Conservation (phyloP, 1,139 yeast genomes). For the Kurtzmaniella quercitrusa region DNA sequence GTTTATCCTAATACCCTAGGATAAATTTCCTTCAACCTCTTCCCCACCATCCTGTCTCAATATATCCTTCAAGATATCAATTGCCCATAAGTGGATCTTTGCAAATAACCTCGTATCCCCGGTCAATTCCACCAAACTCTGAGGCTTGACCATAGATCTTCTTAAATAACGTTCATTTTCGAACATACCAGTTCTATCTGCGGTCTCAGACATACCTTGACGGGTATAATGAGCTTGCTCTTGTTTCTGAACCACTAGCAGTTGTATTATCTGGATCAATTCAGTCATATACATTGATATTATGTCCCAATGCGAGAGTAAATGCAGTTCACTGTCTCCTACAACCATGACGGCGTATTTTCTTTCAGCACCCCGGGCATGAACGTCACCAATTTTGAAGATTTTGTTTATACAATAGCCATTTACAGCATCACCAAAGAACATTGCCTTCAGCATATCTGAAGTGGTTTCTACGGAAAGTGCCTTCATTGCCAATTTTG, state of each 20-base stretch:
- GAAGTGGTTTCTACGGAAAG: slow-evolving; percentile 71
- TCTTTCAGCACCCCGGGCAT: slow-evolving; percentile 78
- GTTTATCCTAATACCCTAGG: neutral
- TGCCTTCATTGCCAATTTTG: slow-evolving; percentile 60
- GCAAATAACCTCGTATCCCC: slow-evolving; percentile 58
- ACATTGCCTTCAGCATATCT: slow-evolving; percentile 62
- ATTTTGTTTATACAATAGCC: slow-evolving; percentile 67
- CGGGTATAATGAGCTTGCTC: slow-evolving; percentile 6
- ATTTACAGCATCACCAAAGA: slow-evolving; percentile 63
- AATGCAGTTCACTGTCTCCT: slow-evolving; percentile 50
- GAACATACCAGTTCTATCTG: slow-evolving; percentile 17
- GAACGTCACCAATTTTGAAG: slow-evolving; percentile 63
- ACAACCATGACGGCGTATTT: slow-evolving; percentile 64
- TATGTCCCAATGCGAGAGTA: slow-evolving; percentile 57
- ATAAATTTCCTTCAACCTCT: neutral
- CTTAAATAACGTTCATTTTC: slow-evolving; percentile 54
- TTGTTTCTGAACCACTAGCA: slow-evolving; percentile 29
- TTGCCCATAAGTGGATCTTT: slow-evolving; percentile 64
- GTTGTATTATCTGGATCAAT: slow-evolving; percentile 47
- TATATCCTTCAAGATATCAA: slow-evolving; percentile 38
- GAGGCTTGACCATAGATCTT: slow-evolving; percentile 50
- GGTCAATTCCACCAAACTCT: slow-evolving; percentile 55
- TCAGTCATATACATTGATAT: slow-evolving; percentile 48
- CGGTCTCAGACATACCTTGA: slow-evolving; percentile 2
- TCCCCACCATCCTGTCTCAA: neutral